phyloP scores from a whole-genome alignment of 305 asterid species.

The Striga hermonthica region DNA sequence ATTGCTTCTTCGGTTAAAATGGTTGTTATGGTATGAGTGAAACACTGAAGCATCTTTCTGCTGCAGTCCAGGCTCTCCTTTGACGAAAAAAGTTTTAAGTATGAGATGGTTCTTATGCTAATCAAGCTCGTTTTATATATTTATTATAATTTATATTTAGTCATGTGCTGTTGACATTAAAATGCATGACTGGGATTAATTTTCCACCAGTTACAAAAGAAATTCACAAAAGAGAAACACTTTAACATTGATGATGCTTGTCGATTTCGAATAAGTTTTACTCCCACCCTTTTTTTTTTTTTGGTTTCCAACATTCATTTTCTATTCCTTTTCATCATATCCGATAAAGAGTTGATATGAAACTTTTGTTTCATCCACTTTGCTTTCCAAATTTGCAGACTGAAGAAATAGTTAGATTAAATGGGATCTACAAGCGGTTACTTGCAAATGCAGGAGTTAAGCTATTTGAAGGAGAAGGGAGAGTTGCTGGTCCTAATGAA shows the following conservation, averaged over 20 bases:
- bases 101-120: background rate
- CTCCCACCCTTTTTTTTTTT: too few relatives aligned
- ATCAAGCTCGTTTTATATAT: background rate
- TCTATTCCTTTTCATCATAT: background rate
- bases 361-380: constrained; percentile 24
- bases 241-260: constrained; percentile 10
- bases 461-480: constrained; percentile 97
- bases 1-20: background rate
- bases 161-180: background rate
- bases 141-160: background rate
- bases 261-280: constrained; percentile 1
- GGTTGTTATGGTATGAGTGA: background rate
- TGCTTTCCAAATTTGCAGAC: constrained; percentile 50
- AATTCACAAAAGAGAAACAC: background rate
- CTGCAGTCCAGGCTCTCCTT: background rate
- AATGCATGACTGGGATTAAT: background rate
- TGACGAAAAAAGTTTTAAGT: constrained; percentile 5
- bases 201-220: background rate
- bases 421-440: constrained; percentile 81
- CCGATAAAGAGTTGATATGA: background rate
- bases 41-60: too few relatives aligned
- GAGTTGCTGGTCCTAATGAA: constrained; percentile 87
- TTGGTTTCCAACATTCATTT: too few relatives aligned
- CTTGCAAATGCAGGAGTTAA: constrained; percentile 90
- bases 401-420: constrained; percentile 86